Conservation (phyloP, 805 yeast genomes). For the Cyberlindnera xylosilytica region DNA sequence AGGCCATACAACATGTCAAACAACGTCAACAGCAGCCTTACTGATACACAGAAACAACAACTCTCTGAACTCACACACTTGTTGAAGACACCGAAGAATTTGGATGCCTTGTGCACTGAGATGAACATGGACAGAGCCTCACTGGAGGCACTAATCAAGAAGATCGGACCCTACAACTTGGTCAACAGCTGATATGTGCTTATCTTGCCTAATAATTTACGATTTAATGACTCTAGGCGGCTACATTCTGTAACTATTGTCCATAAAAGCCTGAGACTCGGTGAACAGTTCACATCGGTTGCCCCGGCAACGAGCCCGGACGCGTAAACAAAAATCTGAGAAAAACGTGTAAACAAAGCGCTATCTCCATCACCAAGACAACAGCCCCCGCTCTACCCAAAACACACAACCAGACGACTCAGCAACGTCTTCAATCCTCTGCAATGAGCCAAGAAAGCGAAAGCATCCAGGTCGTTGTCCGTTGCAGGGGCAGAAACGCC, state of each 20-base stretch:
- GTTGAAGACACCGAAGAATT: conserved; percentile 48
- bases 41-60: conserved; percentile 18
- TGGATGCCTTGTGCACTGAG: conserved; percentile 71
- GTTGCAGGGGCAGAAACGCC: conserved; percentile 60
- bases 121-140: conserved; percentile 53
- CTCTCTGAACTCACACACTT: conserved; percentile 30
- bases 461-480: conserved; percentile 59
- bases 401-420: background rate
- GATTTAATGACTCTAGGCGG: too few species aligned
- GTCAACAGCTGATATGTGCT: conserved; percentile 32
- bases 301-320: conserved; percentile 8
- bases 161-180: conserved; percentile 48
- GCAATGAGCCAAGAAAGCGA: conserved; percentile 31
- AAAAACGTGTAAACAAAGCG: conserved; percentile 8
- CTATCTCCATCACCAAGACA: background rate
- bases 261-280: background rate
- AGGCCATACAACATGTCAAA: background rate
- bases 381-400: too few species aligned
- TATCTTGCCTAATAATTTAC: too few species aligned
- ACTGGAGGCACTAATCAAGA: conserved; percentile 46
- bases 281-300: too few species aligned
- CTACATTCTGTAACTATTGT: too few species aligned
- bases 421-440: background rate
- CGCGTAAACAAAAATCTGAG: conserved; percentile 4
- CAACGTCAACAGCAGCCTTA: conserved; percentile 8